Base-by-base conservation (phyloP, 257 asterid species). In the Oldenlandia corymbosa region DNA sequence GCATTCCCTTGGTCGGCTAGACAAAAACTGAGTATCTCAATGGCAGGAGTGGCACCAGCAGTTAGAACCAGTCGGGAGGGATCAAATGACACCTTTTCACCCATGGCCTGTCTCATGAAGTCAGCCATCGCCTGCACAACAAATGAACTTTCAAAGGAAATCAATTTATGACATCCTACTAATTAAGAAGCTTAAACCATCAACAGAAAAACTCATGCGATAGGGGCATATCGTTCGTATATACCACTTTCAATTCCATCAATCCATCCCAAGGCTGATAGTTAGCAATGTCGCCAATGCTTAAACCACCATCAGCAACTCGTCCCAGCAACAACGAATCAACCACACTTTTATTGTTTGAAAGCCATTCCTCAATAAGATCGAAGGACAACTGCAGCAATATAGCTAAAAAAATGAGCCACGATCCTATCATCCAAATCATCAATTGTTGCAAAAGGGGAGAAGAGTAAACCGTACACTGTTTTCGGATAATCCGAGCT, bases 1-100 rank as follows among this genome's bases (percentile, higher is more conserved):
- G 95, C 96, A 73, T 83, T 89, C 73, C 99, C 99, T 27, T 78
- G 91, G 73, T 92, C 99, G 36, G 99, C 96, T 66, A 92, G 83
- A 76, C 95, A 89, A 78, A 85, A 92, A 74, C 85, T 79, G 21
- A 92, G 88, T 55, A 83, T 86, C 83, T 93, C 99, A 75, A 87
- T 69, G 14, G 99, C 97, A 31, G 97, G 87, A 56, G 95, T 87
- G 31, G 94, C 99, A 46, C 99, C 99, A 49, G 92, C 78, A 23
- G 95, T 85, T 51, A 93, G 68, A 54, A 93, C 78, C 69, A 90
- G 43, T 2, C 77, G 81, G 51, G 90, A 78, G 60, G 95, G 97
- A 66, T 93, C 81, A 68, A 85, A 87, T n/a, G 86, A 77, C 43
- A 73, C 80, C 8, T 74, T 58, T 71, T 77, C 83, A 68, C 91